Evolutionary conservation across 2,329 filamentous ascomycete species (phyloP).

Genomic region (Chaetoscypha palmicola): DNA sequence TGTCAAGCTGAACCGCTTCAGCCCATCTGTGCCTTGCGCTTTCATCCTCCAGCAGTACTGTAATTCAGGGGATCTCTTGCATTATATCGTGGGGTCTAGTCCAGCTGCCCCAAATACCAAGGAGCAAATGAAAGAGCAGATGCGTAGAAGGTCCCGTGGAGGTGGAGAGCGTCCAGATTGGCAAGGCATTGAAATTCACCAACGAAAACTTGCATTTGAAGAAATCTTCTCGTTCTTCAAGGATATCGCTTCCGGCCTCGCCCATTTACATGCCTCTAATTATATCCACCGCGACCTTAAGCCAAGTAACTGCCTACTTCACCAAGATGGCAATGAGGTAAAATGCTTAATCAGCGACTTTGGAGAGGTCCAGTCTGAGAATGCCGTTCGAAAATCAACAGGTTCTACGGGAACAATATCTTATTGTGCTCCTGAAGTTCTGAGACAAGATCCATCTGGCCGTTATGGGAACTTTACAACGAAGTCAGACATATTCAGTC

Average conservation of each 20-base stretch:
- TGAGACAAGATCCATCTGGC: constrained; percentile 62
- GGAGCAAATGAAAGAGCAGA: constrained; percentile 81
- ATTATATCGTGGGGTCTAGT: constrained; percentile 69
- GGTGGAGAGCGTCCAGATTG: constrained; percentile 52
- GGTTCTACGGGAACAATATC: constrained; percentile 95
- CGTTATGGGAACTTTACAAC: constrained; percentile 88
- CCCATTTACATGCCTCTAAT: constrained; percentile 81
- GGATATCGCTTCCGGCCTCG: constrained; percentile 86
- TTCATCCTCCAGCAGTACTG: constrained; percentile 98
- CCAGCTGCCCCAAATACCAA: constrained; percentile 58
- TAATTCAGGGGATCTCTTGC: constrained; percentile 84
- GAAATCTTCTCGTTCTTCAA: constrained; percentile 96
- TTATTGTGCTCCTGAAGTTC: constrained; percentile 92
- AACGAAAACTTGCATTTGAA: constrained; percentile 57
- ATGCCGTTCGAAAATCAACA: constrained; percentile 75
- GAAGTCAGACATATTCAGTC: constrained; percentile 95
- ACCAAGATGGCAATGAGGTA: constrained; percentile 62
- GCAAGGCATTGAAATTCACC: constrained; percentile 13
- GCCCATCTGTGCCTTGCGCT: constrained; percentile 85
- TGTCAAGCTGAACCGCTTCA: constrained; percentile 74
- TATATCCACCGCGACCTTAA: constrained; percentile 97
- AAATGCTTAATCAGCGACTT: constrained; percentile 93
- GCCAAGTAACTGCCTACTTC: constrained; percentile 88
- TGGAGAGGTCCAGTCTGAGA: constrained; percentile 86
- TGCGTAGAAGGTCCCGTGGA: constrained; percentile 75